These are phyloP conservation scores for Yamadazyma paraphyllophila DNA, from an alignment of 805 yeast species.

Conservation along the genomic window DNA sequence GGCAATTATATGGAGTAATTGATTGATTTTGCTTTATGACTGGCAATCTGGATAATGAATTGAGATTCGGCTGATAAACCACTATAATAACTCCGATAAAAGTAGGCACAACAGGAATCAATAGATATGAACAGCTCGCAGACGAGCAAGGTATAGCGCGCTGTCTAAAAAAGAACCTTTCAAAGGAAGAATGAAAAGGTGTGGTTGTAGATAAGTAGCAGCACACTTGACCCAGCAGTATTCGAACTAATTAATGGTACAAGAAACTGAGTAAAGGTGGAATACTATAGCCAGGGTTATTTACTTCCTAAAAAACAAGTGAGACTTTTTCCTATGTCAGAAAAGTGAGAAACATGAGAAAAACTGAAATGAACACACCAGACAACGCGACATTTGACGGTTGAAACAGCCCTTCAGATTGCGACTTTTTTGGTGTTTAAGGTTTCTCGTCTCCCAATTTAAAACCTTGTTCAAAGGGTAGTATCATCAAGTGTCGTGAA, in stretches of 20 bases:
- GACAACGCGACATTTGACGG: constrained; percentile 1
- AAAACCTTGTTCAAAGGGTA: not conserved
- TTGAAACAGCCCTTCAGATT: not conserved
- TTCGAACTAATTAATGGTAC: not conserved
- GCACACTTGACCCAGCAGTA: not conserved
- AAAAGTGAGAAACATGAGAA: constrained; percentile 4
- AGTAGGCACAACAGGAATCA: not conserved
- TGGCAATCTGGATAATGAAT: no score
- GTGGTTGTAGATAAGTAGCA: not conserved
- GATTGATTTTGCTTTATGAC: no score
- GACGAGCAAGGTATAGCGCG: constrained; percentile 5
- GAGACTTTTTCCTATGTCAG: constrained; percentile 1
- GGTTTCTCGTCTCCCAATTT: not conserved
- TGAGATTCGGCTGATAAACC: no score
- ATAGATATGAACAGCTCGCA: not conserved
- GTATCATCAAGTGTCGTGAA: no score
- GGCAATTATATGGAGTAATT: no score
- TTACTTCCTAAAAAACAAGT: not conserved
- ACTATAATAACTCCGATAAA: not conserved
- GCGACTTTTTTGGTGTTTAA: not conserved
- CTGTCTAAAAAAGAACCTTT: not conserved
- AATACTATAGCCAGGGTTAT: not conserved
- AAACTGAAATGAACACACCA: constrained; percentile 1
- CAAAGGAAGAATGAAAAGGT: not conserved
- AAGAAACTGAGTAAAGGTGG: not conserved